phyloP scores from a whole-genome alignment of 2,329 filamentous ascomycete species.

The Blumeria graminis region DNA sequence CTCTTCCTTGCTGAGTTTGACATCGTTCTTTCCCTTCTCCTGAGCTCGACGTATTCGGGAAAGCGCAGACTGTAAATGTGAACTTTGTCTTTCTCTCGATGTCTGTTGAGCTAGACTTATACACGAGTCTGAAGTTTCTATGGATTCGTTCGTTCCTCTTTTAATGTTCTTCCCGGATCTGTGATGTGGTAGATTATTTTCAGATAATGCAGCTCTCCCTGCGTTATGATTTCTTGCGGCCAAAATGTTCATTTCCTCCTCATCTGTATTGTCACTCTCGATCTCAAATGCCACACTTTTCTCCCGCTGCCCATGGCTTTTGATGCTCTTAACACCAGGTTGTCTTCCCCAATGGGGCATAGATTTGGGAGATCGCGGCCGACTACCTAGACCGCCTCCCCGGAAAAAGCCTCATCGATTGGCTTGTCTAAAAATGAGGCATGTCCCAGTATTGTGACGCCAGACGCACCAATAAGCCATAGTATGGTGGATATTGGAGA shows the following conservation, averaged over 20 bases:
- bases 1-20: conserved; percentile 59
- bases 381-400: conserved; percentile 99
- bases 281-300: conserved; percentile 18
- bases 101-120: no score
- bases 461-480: conserved; percentile 89
- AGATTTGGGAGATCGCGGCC: conserved; percentile 93
- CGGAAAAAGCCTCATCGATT: conserved; percentile 99
- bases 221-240: no score
- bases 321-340: conserved; percentile 65
- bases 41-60: conserved; percentile 59
- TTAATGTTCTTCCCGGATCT: no score
- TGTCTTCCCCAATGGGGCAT: conserved; percentile 99
- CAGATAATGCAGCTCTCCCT: neutral
- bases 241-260: conserved; percentile 23
- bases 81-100: conserved; percentile 7
- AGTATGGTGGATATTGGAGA: conserved; percentile 67
- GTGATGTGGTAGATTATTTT: no score
- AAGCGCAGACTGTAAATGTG: conserved; percentile 52
- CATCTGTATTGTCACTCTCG: conserved; percentile 31
- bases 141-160: neutral
- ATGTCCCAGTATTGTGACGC: conserved; percentile 84
- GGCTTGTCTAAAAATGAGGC: conserved; percentile 93
- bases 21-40: conserved; percentile 50
- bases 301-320: conserved; percentile 27
- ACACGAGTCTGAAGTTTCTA: conserved; percentile 15